phyloP scores from a whole-genome alignment of 352 stramenopile species.

The Globisporangium emineosum region DNA sequence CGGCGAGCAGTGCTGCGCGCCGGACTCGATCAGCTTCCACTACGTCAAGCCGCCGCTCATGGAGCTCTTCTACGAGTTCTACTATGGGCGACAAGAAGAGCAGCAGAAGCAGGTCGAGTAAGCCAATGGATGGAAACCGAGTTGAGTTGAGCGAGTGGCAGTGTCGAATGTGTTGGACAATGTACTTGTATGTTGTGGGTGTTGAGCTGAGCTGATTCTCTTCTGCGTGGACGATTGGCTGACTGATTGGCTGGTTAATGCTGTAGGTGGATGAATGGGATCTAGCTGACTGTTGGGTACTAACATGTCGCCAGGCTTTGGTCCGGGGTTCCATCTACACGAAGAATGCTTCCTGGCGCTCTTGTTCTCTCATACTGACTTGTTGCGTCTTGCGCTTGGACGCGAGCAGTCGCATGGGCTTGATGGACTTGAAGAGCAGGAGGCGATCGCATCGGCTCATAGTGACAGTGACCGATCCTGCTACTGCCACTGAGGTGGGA shows the following conservation, averaged over 20 bases:
- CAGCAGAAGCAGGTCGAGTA: not conserved
- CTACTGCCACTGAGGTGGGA: not conserved
- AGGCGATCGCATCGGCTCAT: not conserved
- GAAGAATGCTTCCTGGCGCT: not conserved
- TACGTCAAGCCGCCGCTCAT: constrained; percentile 85
- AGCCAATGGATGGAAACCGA: not conserved
- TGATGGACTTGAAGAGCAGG: constrained; percentile 14
- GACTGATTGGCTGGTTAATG: not conserved
- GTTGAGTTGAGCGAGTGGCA: not conserved
- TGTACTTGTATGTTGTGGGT: not conserved
- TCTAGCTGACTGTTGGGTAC: not conserved
- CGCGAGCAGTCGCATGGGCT: not conserved
- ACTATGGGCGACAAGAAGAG: constrained; percentile 33
- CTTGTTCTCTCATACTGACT: not conserved
- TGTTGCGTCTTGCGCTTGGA: constrained; percentile 6
- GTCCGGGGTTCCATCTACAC: not conserved
- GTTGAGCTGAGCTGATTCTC: not conserved
- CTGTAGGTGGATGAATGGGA: not conserved
- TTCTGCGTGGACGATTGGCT: not conserved
- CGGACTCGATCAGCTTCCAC: constrained; percentile 80
- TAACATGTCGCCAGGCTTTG: too few relatives aligned
- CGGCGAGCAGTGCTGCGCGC: constrained; percentile 68
- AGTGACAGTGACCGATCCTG: not conserved
- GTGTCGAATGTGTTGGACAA: not conserved
- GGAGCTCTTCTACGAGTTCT: constrained; percentile 83